Percentiles rank a stretch among this genome's conserved stretches.
Conservation (phyloP, 768 basidiomycete species). For the Leccinum uliginosum region DNA sequence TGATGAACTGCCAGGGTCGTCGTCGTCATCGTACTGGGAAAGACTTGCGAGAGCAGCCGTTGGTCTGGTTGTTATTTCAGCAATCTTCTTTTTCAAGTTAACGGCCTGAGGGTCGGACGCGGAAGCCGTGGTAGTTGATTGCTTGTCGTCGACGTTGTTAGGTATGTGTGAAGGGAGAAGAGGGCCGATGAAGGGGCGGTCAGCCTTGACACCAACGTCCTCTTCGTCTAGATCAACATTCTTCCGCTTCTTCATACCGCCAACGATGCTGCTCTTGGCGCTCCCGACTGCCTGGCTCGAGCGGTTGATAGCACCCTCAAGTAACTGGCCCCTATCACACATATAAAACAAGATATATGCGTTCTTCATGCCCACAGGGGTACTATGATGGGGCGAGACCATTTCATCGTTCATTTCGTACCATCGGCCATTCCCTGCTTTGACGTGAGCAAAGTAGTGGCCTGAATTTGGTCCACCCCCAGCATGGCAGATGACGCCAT, state of each 20-base stretch:
- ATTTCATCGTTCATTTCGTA: constrained; percentile 92
- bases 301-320: constrained; percentile 54
- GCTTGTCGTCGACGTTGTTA: constrained; percentile 13
- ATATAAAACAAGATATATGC: constrained; percentile 96
- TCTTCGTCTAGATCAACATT: constrained; percentile 42
- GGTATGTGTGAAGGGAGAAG: constrained; percentile 48
- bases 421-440: constrained; percentile 68
- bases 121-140: constrained; percentile 12
- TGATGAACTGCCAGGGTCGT: constrained; percentile 27
- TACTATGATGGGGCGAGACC: constrained; percentile 40
- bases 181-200: constrained; percentile 60
- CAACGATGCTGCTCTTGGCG: constrained; percentile 38
- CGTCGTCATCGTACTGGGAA: constrained; percentile 40
- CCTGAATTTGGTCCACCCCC: constrained; percentile 93
- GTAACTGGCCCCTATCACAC: constrained; percentile 68
- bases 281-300: constrained; percentile 16
- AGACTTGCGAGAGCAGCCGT: constrained; percentile 37
- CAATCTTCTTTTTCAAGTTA: constrained; percentile 50
- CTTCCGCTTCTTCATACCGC: constrained; percentile 46
- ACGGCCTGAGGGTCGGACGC: constrained; percentile 50
- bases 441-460: constrained; percentile 89
- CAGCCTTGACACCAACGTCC: constrained; percentile 48
- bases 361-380: constrained; percentile 63
- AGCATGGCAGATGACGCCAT: constrained; percentile 90
- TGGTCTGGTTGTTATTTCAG: constrained; percentile 30